Percentiles rank a stretch among this genome's conserved stretches.
These are phyloP conservation scores for Lachnellula willkommii DNA, from an alignment of 2,329 filamentous ascomycete genomes.

Conservation along the genomic window DNA sequence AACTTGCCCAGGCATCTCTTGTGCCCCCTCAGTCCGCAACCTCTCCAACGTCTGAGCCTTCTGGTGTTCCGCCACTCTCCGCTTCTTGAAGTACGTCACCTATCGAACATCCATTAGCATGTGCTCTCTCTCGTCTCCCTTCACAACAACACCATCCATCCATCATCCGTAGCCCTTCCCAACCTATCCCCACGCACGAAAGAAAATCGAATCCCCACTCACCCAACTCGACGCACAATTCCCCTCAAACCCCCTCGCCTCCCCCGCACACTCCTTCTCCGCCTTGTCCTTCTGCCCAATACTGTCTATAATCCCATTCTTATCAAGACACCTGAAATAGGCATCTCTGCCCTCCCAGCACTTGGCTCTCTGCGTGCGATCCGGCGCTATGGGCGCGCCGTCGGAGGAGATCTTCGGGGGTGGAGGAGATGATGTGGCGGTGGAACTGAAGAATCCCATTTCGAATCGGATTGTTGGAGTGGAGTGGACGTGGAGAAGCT, in stretches of 20 bases:
- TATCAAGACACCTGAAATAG: constrained; percentile 86
- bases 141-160: background rate
- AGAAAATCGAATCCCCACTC: constrained; percentile 36
- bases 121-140: background rate
- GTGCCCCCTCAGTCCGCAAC: constrained; percentile 68
- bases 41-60: constrained; percentile 73
- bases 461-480: background rate
- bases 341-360: constrained; percentile 89
- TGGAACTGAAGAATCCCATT: constrained; percentile 48
- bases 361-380: constrained; percentile 69
- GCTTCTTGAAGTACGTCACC: constrained; percentile 98
- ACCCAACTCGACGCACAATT: constrained; percentile 92
- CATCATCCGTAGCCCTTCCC: background rate
- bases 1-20: constrained; percentile 43
- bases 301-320: constrained; percentile 72
- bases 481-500: background rate
- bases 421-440: constrained; percentile 31
- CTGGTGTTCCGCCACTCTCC: constrained; percentile 85
- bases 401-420: constrained; percentile 45
- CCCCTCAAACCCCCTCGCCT: constrained; percentile 66
- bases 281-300: constrained; percentile 52
- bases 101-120: constrained; percentile 34
- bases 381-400: constrained; percentile 71
- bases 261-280: constrained; percentile 52
- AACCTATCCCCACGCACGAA: background rate